Evolutionary conservation across 164 flowering plant genomes (phyloP).

Genomic region (Dillenia suffruticosa): DNA sequence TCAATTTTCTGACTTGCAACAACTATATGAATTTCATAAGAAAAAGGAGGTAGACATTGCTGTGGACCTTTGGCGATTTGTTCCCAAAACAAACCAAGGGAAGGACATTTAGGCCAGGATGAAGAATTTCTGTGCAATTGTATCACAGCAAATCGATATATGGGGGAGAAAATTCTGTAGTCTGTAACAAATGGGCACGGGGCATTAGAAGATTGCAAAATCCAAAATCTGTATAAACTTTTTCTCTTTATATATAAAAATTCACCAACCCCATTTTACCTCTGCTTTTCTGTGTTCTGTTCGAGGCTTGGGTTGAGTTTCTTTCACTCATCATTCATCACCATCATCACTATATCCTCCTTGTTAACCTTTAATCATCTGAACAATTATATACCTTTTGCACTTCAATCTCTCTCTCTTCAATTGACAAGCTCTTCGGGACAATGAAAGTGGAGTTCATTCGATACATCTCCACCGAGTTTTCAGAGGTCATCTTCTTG

Average conservation of each 20-base stretch:
- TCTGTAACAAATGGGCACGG: too few species aligned
- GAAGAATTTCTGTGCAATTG: too few species aligned
- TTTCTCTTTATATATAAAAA: too few species aligned
- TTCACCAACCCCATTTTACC: too few species aligned
- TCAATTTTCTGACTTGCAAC: conserved; percentile 65
- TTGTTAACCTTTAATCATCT: conserved; percentile 85
- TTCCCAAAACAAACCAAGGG: conserved; percentile 29
- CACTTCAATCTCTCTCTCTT: conserved; percentile 89
- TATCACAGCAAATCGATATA: too few species aligned
- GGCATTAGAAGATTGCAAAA: too few species aligned
- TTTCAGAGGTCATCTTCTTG: too few species aligned
- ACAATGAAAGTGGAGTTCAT: conserved; percentile 24
- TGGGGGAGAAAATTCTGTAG: too few species aligned
- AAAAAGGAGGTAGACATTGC: conserved; percentile 91
- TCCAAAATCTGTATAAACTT: too few species aligned
- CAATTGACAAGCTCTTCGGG: conserved; percentile 64
- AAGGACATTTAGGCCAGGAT: too few species aligned
- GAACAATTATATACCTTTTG: conserved; percentile 87
- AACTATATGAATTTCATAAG: conserved; percentile 89
- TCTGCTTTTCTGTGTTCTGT: too few species aligned
- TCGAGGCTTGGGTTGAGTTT: conserved; percentile 9
- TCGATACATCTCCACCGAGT: too few species aligned
- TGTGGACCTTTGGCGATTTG: conserved; percentile 94
- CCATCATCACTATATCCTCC: conserved; percentile 63
- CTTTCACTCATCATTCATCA: conserved; percentile 84